Conservation (phyloP, 2,329 filamentous ascomycete genomes). For the Cytospora leucostoma region DNA sequence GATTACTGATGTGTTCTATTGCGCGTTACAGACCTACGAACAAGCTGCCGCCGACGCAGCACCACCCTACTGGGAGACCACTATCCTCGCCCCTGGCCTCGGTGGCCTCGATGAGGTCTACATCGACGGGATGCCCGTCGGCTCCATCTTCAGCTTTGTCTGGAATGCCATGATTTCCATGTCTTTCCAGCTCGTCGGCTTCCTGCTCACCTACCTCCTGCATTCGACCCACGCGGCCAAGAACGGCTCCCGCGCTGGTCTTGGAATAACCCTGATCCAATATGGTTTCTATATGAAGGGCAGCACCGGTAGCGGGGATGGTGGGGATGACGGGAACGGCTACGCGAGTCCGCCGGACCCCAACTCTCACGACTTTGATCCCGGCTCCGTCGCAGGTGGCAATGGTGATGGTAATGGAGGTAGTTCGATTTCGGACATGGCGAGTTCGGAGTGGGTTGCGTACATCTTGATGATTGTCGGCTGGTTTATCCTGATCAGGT, state of each 20-base stretch:
- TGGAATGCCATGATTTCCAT: conserved; percentile 97
- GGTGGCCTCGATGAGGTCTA: conserved; percentile 93
- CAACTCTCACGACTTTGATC: conserved; percentile 87
- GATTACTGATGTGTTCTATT: conserved; percentile 38
- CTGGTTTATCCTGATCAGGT: conserved; percentile 95
- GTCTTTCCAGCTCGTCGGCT: conserved; percentile 95
- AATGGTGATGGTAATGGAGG: conserved; percentile 39
- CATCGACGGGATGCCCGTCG: conserved; percentile 92
- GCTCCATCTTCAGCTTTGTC: conserved; percentile 81
- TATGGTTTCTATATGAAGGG: conserved; percentile 96
- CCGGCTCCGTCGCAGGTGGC: conserved; percentile 59
- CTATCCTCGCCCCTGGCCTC: conserved; percentile 89
- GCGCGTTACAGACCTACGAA: conserved; percentile 76
- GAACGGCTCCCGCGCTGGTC: conserved; percentile 90
- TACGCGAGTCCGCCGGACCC: conserved; percentile 79
- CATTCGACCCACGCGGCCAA: conserved; percentile 98
- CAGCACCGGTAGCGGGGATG: conserved; percentile 40
- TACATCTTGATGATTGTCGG: conserved; percentile 95
- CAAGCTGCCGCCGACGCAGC: conserved; percentile 95
- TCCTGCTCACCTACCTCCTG: conserved; percentile 94
- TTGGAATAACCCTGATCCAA: conserved; percentile 93
- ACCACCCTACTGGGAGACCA: conserved; percentile 98
- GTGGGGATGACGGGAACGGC: conserved; percentile 50
- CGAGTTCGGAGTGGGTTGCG: conserved; percentile 81
- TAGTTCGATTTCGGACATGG: conserved; percentile 58